A percentile compares a stretch with the other conserved stretches of the same genome.
These are phyloP conservation scores for Prunus campanulata DNA, from an alignment of 306 rosid genomes.

Conservation along the genomic window DNA sequence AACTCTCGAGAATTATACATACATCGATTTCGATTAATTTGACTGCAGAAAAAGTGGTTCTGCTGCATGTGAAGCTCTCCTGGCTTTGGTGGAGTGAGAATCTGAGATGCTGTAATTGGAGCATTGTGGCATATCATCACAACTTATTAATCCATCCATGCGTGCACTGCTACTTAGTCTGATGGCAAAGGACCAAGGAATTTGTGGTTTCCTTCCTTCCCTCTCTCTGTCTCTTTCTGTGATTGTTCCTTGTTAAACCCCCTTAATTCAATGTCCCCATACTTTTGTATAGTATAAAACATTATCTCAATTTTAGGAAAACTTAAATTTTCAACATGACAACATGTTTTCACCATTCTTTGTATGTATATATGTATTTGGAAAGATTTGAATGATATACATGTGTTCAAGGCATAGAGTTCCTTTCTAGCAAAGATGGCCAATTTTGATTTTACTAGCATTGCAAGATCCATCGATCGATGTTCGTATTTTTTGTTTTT, in stretches of 20 bases:
- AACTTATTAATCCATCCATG: too few species aligned
- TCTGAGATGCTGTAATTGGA: not conserved
- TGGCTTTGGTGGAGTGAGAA: not conserved
- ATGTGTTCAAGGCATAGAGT: too few species aligned
- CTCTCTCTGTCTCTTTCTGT: not conserved
- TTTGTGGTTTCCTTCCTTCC: not conserved
- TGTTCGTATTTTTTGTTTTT: not conserved
- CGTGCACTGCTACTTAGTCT: too few species aligned
- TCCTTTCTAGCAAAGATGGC: too few species aligned
- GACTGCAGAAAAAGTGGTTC: slow-evolving; percentile 45
- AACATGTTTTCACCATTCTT: too few species aligned
- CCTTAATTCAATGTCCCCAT: not conserved
- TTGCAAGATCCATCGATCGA: too few species aligned
- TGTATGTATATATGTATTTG: too few species aligned
- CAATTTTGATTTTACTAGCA: too few species aligned
- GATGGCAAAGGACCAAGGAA: not conserved
- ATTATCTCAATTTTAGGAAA: not conserved
- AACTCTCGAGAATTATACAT: not conserved
- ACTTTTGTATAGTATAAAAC: not conserved
- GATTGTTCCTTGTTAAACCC: not conserved
- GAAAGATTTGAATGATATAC: not conserved
- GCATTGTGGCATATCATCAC: not conserved
- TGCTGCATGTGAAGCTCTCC: slow-evolving; percentile 40
- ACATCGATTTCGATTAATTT: not conserved
- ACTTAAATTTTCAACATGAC: not conserved